Percentiles rank a stretch among this genome's conserved stretches.
Conservation (phyloP, 1,284 basidiomycete genomes). For the Ganoderma boninense region DNA sequence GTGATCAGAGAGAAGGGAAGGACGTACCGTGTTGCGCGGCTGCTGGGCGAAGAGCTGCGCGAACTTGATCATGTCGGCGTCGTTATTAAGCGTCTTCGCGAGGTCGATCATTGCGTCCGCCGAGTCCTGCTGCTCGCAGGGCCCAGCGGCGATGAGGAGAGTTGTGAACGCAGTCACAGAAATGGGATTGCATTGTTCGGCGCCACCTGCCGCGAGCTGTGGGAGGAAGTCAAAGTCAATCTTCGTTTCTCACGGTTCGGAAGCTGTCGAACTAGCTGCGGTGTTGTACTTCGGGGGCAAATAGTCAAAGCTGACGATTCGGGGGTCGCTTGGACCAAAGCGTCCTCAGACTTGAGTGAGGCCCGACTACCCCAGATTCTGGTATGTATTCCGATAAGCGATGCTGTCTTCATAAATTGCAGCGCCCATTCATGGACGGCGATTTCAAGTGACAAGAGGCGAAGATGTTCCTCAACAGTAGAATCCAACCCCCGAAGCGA, state of each 20-base stretch:
- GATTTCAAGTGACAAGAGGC: too few relatives aligned
- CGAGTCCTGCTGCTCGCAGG: slow-evolving; percentile 69
- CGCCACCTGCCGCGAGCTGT: slow-evolving; percentile 61
- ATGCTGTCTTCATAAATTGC: too few relatives aligned
- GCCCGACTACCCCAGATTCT: too few relatives aligned
- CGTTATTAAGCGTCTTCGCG: slow-evolving; percentile 62
- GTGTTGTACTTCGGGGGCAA: neutral
- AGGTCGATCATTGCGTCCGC: slow-evolving; percentile 69
- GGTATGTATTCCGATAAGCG: too few relatives aligned
- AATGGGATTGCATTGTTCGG: slow-evolving; percentile 58
- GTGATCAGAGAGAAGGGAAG: neutral
- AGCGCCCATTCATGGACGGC: too few relatives aligned
- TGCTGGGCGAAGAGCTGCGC: slow-evolving; percentile 71
- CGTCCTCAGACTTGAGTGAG: too few relatives aligned
- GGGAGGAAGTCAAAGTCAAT: slow-evolving; percentile 30
- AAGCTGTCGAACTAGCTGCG: slow-evolving; percentile 8
- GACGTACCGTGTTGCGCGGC: slow-evolving; percentile 54
- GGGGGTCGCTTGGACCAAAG: too few relatives aligned
- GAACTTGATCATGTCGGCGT: slow-evolving; percentile 62
- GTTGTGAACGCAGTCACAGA: slow-evolving; percentile 60
- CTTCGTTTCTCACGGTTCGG: slow-evolving; percentile 47
- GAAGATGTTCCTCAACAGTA: too few relatives aligned
- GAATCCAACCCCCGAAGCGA: too few relatives aligned
- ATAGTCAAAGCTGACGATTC: too few relatives aligned
- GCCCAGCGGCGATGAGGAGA: slow-evolving; percentile 60